phyloP scores from a whole-genome alignment of 2,329 filamentous ascomycete genomes.

The Leptographium galeiforme region DNA sequence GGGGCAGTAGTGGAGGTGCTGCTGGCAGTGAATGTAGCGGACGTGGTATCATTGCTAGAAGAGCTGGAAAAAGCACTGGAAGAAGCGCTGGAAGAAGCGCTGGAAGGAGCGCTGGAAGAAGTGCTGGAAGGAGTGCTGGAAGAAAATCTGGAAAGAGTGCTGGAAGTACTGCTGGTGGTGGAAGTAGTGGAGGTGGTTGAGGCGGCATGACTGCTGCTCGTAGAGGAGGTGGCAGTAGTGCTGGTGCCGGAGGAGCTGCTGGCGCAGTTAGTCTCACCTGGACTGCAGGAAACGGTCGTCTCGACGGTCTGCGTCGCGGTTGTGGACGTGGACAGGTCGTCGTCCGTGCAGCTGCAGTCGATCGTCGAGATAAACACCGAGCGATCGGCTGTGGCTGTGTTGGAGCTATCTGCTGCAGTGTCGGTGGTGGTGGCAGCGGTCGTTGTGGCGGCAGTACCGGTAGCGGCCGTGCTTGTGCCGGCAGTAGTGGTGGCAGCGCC shows the following conservation, averaged over 20 bases:
- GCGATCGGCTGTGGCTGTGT: neutral
- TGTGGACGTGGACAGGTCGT: neutral
- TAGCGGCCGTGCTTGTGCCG: neutral
- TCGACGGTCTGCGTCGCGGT: neutral
- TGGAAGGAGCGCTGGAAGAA: neutral
- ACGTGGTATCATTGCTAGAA: neutral
- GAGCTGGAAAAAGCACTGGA: neutral
- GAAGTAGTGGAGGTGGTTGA: neutral
- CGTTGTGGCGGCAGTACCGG: neutral
- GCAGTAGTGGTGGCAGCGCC: neutral
- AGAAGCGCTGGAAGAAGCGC: neutral
- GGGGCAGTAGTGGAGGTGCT: neutral
- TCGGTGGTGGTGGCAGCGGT: neutral
- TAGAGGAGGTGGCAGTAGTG: neutral
- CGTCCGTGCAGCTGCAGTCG: conserved; percentile 9
- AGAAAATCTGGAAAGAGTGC: neutral
- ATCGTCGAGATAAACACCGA: conserved; percentile 9
- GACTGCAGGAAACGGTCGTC: conserved; percentile 4
- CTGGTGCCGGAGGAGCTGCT: neutral
- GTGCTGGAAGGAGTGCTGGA: neutral
- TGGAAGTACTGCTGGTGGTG: neutral
- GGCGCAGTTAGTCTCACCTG: conserved; percentile 10
- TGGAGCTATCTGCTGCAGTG: neutral
- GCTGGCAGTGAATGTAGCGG: neutral
- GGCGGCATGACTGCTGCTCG: neutral